phyloP scores from a whole-genome alignment of 306 rosid genomes.

The Hylodesmum podocarpum region DNA sequence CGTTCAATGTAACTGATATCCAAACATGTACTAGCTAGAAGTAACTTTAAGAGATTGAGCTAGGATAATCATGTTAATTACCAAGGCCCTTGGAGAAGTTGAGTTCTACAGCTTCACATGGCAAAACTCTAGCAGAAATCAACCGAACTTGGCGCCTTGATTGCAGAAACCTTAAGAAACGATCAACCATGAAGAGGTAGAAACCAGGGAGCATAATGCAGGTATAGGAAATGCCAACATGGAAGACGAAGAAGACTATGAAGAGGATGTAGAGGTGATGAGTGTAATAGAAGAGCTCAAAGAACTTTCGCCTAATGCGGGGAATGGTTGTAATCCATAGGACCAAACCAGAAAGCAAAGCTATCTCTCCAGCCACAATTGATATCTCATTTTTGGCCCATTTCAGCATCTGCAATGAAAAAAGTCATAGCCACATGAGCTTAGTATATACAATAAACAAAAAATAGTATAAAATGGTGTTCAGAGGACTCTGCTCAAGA shows the following conservation, averaged over 20 bases:
- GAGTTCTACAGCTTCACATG: conserved; percentile 66
- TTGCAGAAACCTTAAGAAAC: conserved; percentile 66
- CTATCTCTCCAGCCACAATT: conserved; percentile 66
- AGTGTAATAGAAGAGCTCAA: conserved; percentile 75
- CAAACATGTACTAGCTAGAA: too few species aligned
- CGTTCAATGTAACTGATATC: too few species aligned
- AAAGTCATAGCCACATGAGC: not conserved
- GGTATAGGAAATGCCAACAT: conserved; percentile 53
- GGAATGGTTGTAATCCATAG: conserved; percentile 70
- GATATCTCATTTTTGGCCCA: conserved; percentile 58
- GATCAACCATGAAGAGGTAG: conserved; percentile 79
- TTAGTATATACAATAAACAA: not conserved
- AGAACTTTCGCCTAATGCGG: conserved; percentile 54
- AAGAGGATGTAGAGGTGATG: conserved; percentile 73
- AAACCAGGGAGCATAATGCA: conserved; percentile 69
- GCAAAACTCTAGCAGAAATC: conserved; percentile 59
- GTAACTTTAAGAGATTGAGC: not conserved
- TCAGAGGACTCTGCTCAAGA: not conserved
- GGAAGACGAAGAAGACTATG: conserved; percentile 68
- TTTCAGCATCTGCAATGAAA: conserved; percentile 50
- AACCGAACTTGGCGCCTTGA: conserved; percentile 47
- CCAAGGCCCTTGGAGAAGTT: conserved; percentile 69
- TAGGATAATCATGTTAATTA: conserved; percentile 5
- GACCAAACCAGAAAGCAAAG: conserved; percentile 54
- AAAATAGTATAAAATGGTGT: not conserved